Evolutionary conservation across 2,329 filamentous ascomycete genomes (phyloP).

Genomic region (Plenodomus lindquistii): DNA sequence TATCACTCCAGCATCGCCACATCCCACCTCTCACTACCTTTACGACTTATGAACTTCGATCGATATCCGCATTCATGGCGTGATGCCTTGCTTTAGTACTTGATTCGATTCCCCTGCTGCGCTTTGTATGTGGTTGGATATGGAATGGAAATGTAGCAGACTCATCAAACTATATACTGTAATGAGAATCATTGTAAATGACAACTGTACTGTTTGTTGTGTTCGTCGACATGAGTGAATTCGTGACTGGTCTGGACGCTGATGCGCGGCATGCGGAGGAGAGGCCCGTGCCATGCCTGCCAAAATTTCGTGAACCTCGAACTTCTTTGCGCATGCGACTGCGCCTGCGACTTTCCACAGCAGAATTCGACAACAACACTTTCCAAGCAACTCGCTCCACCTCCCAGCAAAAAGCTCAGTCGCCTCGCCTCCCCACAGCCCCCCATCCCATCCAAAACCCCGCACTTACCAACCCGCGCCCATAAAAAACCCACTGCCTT

Average conservation of each 20-base stretch:
- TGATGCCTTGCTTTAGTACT: neutral
- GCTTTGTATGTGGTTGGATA: neutral
- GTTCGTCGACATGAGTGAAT: neutral
- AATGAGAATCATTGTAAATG: neutral
- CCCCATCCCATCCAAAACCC: no score
- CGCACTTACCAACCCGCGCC: no score
- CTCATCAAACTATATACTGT: neutral
- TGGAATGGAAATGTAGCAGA: neutral
- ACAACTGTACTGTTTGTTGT: no score
- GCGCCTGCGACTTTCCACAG: constrained; percentile 9
- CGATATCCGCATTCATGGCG: constrained; percentile 14
- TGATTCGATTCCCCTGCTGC: neutral
- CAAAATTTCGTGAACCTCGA: constrained; percentile 34
- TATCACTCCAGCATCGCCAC: neutral
- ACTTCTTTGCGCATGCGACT: neutral
- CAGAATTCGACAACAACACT: neutral
- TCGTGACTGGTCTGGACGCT: neutral
- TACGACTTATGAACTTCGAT: constrained; percentile 17
- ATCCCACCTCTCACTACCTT: neutral
- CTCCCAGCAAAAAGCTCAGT: neutral
- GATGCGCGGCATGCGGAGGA: neutral
- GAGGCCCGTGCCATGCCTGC: constrained; percentile 34
- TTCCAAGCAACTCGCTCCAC: neutral
- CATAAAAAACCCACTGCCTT: neutral
- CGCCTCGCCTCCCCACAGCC: neutral